Percentiles rank a stretch among this genome's conserved stretches.
Evolutionary conservation across 1,284 basidiomycete genomes (phyloP).

Genomic region (Polyporus tsugae): DNA sequence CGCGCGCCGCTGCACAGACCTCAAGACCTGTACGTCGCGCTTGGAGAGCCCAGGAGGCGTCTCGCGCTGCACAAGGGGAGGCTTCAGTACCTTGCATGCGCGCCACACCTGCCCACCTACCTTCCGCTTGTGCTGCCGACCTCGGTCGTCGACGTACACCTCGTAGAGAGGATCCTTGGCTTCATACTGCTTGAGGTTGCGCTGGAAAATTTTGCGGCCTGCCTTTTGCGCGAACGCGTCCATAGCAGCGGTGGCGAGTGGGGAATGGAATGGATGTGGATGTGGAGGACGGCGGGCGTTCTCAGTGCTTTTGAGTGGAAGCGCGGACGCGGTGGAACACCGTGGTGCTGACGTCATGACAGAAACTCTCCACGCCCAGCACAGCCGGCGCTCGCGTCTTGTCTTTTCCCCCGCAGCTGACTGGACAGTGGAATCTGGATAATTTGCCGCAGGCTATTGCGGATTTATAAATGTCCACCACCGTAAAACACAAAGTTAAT

Average conservation of each 20-base stretch:
- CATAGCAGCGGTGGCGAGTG: slow-evolving; percentile 25
- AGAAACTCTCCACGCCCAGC: background rate
- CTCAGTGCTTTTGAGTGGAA: background rate
- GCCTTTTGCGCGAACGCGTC: slow-evolving; percentile 52
- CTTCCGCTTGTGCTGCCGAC: slow-evolving; percentile 75
- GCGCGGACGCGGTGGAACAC: background rate
- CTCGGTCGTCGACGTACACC: slow-evolving; percentile 68
- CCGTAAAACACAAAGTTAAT: background rate
- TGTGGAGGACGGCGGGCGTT: slow-evolving; percentile 2
- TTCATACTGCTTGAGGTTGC: slow-evolving; percentile 69
- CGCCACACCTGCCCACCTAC: slow-evolving; percentile 49
- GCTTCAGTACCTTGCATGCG: slow-evolving; percentile 1
- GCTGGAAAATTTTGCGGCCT: slow-evolving; percentile 67
- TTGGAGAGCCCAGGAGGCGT: slow-evolving; percentile 82
- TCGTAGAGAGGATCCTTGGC: slow-evolving; percentile 87
- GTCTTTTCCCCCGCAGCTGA: background rate
- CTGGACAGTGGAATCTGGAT: background rate
- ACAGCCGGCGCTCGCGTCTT: slow-evolving; percentile 3
- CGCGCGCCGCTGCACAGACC: slow-evolving; percentile 80
- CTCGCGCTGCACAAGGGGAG: slow-evolving; percentile 57
- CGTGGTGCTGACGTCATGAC: slow-evolving; percentile 15
- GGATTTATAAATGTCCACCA: slow-evolving; percentile 15
- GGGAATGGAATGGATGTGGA: slow-evolving; percentile 1
- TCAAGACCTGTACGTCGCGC: slow-evolving; percentile 81
- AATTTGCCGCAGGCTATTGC: background rate